Percentiles rank a stretch among this genome's conserved stretches.
phyloP scores from a whole-genome alignment of 805 yeast species.

The Metschnikowia gruessii region DNA sequence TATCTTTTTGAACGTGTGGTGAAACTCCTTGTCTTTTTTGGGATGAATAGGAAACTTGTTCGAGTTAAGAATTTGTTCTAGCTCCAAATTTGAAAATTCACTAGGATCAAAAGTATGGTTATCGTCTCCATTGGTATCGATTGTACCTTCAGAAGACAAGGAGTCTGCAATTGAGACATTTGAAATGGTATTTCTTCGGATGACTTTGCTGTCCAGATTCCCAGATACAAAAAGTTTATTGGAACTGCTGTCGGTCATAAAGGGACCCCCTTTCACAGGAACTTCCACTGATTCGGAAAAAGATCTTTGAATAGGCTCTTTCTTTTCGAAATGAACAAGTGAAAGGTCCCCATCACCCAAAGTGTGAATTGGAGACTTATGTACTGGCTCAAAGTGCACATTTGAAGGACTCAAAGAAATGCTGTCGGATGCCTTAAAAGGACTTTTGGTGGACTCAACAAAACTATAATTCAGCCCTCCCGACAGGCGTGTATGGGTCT shows the following conservation, averaged over 20 bases:
- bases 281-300: conserved; percentile 5
- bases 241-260: conserved; percentile 20
- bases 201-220: conserved; percentile 20
- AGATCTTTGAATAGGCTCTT: neutral
- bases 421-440: neutral
- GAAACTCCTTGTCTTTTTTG: conserved; percentile 59
- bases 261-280: conserved; percentile 10
- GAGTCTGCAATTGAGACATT: conserved; percentile 14
- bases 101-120: conserved; percentile 14
- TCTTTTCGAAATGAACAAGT: conserved; percentile 26
- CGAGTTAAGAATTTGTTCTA: conserved; percentile 12
- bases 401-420: conserved; percentile 21
- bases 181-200: conserved; percentile 22
- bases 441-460: neutral
- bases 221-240: conserved; percentile 21
- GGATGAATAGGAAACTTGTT: conserved; percentile 11
- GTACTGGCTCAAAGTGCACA: conserved; percentile 47
- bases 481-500: neutral
- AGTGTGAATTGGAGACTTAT: conserved; percentile 45
- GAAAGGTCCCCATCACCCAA: conserved; percentile 49
- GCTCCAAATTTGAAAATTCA: conserved; percentile 16
- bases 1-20: conserved; percentile 52
- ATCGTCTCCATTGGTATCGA: conserved; percentile 18
- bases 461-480: conserved; percentile 1
- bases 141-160: conserved; percentile 8